Base-by-base conservation (phyloP, 2,329 filamentous ascomycete species). In the Talaromyces sp. region DNA sequence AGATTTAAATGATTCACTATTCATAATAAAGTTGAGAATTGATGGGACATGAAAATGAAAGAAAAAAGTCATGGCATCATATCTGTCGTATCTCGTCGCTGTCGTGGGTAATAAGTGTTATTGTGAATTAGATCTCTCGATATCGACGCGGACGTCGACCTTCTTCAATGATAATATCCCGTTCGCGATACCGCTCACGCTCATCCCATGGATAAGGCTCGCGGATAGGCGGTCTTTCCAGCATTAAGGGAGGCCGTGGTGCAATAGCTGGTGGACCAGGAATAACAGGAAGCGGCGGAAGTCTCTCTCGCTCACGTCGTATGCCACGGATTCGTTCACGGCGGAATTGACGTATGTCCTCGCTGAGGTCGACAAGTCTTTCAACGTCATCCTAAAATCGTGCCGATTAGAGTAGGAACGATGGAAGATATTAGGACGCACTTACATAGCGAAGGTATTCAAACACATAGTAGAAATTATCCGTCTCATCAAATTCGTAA, bases 401-500 rank as follows among this genome's bases (percentile, higher is more conserved):
- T 11, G 9, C 3, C 19, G 10, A n/a, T 35, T 48, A 48, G 45
- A 3, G 6, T 0, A n/a, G 33, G 13, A 40, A 22, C 19, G 17
- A 35, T 35, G 19, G 35, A 28, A 19, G 7, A 13, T 2, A 2
- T n/a, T 2, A 21, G 53, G 7, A 41, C 53, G 15, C 35, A 84
- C 91, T 82, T 80, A 96, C 92, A 70, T 94, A 91, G 76, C 82
- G 80, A 55, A 99, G 80, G 72, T 96, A 97, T 62, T 93, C 85
- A 79, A 96, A 93, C 46, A 97, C 85, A 73, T 97, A 97, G 75
- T 89, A 97, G 74, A 91, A 95, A 62, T 82, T 84, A 56, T 91
- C 88, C 0, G 90, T 94, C 79, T 97, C 92, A 70, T 97, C 91
- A 69, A 87, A 97, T 60, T 89, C 86, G 73, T 96, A 97, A 2